Evolutionary conservation across 2,329 filamentous ascomycete genomes (phyloP), one percentile per base, ranked within the genome.

Genomic region (Aspergillus pseudotamarii): DNA sequence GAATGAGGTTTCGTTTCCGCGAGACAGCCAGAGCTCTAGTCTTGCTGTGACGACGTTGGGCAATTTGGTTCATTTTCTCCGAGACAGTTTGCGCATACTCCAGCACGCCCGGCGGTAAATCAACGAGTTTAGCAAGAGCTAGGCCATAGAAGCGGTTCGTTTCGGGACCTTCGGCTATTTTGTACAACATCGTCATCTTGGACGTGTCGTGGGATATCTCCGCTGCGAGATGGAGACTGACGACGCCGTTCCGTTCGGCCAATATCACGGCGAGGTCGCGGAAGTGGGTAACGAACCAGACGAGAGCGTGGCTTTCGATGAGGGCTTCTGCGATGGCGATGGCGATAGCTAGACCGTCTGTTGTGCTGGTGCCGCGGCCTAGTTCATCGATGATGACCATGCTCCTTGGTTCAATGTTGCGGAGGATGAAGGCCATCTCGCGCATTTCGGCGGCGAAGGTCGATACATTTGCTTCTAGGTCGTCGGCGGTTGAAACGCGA

Each of bases 211-310:
- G 76, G 0, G 82, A 82, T 53, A 89, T 87, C 48, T 93, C 85
- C 0, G 94, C 91, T 0, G 88, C 85, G 2, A 98, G 85, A 72
- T 97, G 93, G 2, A 96, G 81, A 68, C 92, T 96, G 28, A 94
- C 82, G 0, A 97, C 93, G 0, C 93, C 93, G 19, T 86, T 87
- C 12, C 91, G 86, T 66, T 93, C 89, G 1, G 86, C 83, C 64
- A 97, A 83, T 41, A 94, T 91, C 3, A 85, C 85, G 0, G 93
- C 90, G 2, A 99, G 83, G 65, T 97, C 92, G 41, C 87, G 84
- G 73, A 97, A 99, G 73, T 99, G 96, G 0, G 95, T 98, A 1
- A 91, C 93, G 77, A 99, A 99, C 89, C 93, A 97, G 0, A 97
- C 88, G 0, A 92, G 84, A 0, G 93, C 89, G 64, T 88, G 85